Conservation (phyloP, 2,329 filamentous ascomycete genomes). For the Lasiodiplodia gonubiensis region DNA sequence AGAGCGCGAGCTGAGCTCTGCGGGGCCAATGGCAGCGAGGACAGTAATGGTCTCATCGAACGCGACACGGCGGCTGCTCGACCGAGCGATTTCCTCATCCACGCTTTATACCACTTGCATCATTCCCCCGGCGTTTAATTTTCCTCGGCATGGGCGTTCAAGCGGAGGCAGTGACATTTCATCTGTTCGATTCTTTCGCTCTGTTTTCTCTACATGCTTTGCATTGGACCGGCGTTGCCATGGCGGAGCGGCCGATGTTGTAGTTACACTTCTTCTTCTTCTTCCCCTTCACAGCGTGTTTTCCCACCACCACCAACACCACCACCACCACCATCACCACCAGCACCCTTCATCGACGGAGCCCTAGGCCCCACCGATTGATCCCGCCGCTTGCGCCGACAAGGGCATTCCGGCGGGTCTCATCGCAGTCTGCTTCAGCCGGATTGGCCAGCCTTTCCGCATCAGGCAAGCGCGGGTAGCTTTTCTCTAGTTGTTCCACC, state of each 20-base stretch:
- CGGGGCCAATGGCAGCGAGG: conserved; percentile 16
- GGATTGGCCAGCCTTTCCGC: neutral
- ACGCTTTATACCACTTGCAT: conserved; percentile 30
- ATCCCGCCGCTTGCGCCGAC: conserved; percentile 1
- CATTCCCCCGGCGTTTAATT: conserved; percentile 25
- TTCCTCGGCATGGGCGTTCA: conserved; percentile 22
- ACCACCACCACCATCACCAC: no score
- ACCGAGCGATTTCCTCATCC: conserved; percentile 28
- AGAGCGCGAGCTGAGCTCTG: conserved; percentile 2
- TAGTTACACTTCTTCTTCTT: neutral
- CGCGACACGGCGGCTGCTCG: conserved; percentile 25
- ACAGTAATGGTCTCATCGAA: conserved; percentile 15
- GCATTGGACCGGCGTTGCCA: conserved; percentile 26
- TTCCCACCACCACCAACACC: neutral
- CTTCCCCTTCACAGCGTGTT: neutral
- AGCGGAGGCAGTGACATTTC: conserved; percentile 18
- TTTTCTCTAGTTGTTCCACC: neutral
- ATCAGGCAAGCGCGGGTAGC: neutral
- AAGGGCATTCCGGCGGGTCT: conserved; percentile 1
- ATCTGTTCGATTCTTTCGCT: conserved; percentile 18
- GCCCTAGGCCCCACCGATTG: conserved; percentile 5
- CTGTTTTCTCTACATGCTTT: conserved; percentile 22
- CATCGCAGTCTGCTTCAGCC: neutral
- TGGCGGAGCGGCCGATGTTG: conserved; percentile 12
- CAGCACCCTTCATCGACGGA: neutral